Percentiles rank a stretch among this genome's conserved stretches.
Conservation (phyloP, 1,139 yeast genomes). For the Yamadazyma aaseri region DNA sequence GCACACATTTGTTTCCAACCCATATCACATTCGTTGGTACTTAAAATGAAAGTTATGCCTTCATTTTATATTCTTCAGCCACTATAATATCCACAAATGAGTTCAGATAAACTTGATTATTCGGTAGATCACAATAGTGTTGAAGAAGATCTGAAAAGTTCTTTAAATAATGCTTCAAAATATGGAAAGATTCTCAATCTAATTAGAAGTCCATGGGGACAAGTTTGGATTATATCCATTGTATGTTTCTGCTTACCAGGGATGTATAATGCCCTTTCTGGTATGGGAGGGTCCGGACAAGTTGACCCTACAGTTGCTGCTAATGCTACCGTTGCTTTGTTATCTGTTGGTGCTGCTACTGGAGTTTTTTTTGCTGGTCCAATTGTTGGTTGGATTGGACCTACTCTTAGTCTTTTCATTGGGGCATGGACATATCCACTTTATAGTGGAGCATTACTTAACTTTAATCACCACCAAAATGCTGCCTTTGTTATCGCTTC, state of each 20-base stretch:
- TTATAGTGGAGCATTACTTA: constrained; percentile 1
- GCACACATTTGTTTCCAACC: no score
- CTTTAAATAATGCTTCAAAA: background rate
- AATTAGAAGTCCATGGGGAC: constrained; percentile 15
- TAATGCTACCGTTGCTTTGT: constrained; percentile 54
- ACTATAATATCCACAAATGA: constrained; percentile 1
- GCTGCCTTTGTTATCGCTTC: constrained; percentile 39
- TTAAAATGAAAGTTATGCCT: background rate
- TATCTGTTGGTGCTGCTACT: constrained; percentile 54
- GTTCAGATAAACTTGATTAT: constrained; percentile 1
- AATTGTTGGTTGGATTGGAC: constrained; percentile 53
- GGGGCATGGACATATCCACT: constrained; percentile 43
- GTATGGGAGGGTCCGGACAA: constrained; percentile 49
- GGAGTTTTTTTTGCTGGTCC: constrained; percentile 60
- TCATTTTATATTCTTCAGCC: background rate
- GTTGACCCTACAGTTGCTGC: constrained; percentile 41
- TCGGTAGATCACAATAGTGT: background rate
- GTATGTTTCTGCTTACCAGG: constrained; percentile 57
- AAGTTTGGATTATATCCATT: constrained; percentile 46
- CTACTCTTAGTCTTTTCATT: constrained; percentile 44
- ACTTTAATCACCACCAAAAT: constrained; percentile 15
- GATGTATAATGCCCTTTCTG: constrained; percentile 55
- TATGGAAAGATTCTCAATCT: constrained; percentile 18
- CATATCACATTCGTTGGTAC: no score
- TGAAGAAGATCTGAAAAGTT: background rate